Evolutionary conservation across 2,329 filamentous ascomycete genomes (phyloP).

Genomic region (Metarhizium rileyi): DNA sequence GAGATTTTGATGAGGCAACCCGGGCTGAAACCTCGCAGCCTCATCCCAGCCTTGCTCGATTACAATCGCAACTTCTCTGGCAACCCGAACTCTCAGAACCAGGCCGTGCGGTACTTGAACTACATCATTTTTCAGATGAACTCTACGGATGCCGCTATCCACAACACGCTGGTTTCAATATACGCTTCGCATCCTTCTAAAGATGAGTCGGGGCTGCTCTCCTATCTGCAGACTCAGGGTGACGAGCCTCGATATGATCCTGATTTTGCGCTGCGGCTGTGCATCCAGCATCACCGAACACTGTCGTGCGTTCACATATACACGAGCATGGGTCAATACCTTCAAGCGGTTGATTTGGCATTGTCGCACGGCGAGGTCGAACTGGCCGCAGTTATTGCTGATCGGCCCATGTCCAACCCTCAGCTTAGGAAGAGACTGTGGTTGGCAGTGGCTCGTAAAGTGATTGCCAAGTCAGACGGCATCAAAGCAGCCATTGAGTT

Average conservation of each 20-base stretch:
- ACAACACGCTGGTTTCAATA: constrained; percentile 94
- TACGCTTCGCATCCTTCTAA: constrained; percentile 78
- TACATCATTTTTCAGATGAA: constrained; percentile 84
- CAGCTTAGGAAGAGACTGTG: constrained; percentile 85
- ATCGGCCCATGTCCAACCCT: constrained; percentile 70
- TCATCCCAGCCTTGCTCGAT: constrained; percentile 88
- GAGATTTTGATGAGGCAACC: constrained; percentile 90
- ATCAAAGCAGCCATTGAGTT: constrained; percentile 95
- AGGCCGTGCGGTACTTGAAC: constrained; percentile 86
- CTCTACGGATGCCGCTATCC: constrained; percentile 74
- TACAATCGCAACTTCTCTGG: constrained; percentile 75
- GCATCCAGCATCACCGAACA: constrained; percentile 88
- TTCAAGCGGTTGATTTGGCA: constrained; percentile 86
- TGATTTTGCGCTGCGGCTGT: constrained; percentile 90
- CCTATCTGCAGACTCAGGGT: constrained; percentile 85
- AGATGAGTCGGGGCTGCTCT: constrained; percentile 76
- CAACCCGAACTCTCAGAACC: constrained; percentile 60
- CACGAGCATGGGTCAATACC: constrained; percentile 89
- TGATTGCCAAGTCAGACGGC: constrained; percentile 75
- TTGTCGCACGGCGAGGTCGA: constrained; percentile 84
- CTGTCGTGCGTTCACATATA: constrained; percentile 96
- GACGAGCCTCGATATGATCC: constrained; percentile 83
- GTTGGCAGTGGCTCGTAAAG: constrained; percentile 89
- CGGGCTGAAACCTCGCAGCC: constrained; percentile 72
- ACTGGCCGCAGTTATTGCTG: constrained; percentile 79